phyloP scores from a whole-genome alignment of 2,329 filamentous ascomycete genomes.

The Beauveria medogensis region DNA sequence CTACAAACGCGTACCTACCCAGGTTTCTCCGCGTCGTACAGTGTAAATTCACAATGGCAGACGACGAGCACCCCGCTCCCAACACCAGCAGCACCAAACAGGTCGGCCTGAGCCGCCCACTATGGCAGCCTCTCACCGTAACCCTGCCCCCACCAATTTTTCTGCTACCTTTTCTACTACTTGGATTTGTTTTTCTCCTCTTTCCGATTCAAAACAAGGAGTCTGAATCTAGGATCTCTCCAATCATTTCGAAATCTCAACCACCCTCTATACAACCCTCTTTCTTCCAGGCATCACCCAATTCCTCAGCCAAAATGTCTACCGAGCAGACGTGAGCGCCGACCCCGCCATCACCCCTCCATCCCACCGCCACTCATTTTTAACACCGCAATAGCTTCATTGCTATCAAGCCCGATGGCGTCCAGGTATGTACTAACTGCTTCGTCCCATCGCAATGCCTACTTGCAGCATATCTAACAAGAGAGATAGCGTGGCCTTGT shows the following conservation, averaged over 20 bases:
- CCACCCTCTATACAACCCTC: conserved; percentile 21
- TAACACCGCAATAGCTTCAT: conserved; percentile 69
- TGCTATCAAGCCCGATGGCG: conserved; percentile 99
- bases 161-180: conserved; percentile 29
- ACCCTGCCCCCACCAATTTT: conserved; percentile 38
- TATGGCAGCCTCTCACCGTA: conserved; percentile 24
- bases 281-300: conserved; percentile 21
- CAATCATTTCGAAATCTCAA: conserved; percentile 22
- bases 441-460: not conserved
- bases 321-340: conserved; percentile 78
- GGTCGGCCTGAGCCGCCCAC: conserved; percentile 14
- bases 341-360: conserved; percentile 26
- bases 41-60: conserved; percentile 19
- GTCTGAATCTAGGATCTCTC: conserved; percentile 17
- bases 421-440: conserved; percentile 62
- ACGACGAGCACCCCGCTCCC: conserved; percentile 28
- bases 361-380: conserved; percentile 10
- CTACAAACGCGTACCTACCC: not conserved
- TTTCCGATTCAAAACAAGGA: conserved; percentile 19
- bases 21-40: not conserved
- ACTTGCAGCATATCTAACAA: conserved; percentile 16
- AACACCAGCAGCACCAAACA: conserved; percentile 14
- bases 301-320: conserved; percentile 47
- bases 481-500: conserved; percentile 77
- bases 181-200: conserved; percentile 29